Evolutionary conservation across 1,284 basidiomycete genomes (phyloP), one percentile per base, ranked within the genome.

Genomic region (Ustilago tritici): DNA sequence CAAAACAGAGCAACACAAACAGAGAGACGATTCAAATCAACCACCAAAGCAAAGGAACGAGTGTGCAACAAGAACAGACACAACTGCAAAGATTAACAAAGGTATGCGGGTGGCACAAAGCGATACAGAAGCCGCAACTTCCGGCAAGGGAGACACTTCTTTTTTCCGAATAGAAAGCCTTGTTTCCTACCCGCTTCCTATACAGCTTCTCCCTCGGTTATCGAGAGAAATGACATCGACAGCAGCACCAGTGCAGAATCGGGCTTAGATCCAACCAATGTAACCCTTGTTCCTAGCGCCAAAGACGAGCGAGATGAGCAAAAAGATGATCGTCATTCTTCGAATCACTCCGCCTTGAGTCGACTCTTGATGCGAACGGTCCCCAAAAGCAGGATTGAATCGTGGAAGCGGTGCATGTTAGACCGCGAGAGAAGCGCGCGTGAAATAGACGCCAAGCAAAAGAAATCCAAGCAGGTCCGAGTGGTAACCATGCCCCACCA

Each of bases 221-320:
- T 10, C 1, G 38, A 40, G 38, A 40, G 38, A 40, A 40, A 40
- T 40, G 23, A 28, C 23, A 28, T 46, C 19, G 11, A 46, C 3
- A 46, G 36, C 17, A 46, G 43, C 43, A 19, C 15, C 56, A 10
- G n/a, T 2, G n/a, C 4, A 7, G 9, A 15, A 28, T 28, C 23
- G 23, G 23, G 3, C 19, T 43, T 19, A 73, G 61, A 73, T 61
- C 70, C 61, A 65, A 3, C 61, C 65, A 58, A 81, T 76, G 57
- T 77, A 65, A 4, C 79, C 74, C 46, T 50, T 58, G 17, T 56
- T 57, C 17, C 81, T 77, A 8, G 79, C 81, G 12, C 77, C 79
- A 35, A 82, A 52, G 15, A 82, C 36, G 40, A 79, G 17, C 47
- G 79, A 69, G 52, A 79, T 36, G 32, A 81, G 64, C 52, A 67